Conservation (phyloP, 129 eudicot genomes). For the Flaveria trinervia region DNA sequence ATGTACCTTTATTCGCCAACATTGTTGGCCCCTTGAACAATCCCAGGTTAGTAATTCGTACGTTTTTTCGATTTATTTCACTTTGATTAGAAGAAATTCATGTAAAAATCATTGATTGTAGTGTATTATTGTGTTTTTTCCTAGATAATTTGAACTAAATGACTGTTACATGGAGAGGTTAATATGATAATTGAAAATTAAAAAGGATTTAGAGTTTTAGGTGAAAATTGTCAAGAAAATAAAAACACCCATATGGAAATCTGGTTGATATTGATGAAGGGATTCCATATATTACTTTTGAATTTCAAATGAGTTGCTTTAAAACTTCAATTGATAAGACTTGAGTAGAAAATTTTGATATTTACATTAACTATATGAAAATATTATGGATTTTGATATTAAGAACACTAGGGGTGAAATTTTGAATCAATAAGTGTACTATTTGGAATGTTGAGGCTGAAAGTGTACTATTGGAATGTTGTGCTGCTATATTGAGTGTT, state of each 20-base stretch:
- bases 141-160: not conserved
- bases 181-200: not conserved
- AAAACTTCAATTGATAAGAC: not conserved
- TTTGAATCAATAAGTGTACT: no score
- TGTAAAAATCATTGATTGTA: not conserved
- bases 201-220: not conserved
- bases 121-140: not conserved
- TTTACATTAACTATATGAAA: no score
- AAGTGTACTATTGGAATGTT: not conserved
- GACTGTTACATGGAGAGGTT: not conserved
- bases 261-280: not conserved
- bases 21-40: slow-evolving; percentile 84
- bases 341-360: no score
- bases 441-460: not conserved
- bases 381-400: not conserved
- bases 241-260: not conserved
- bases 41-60: slow-evolving; percentile 65
- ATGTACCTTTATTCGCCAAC: slow-evolving; percentile 67
- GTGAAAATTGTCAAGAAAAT: not conserved
- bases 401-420: not conserved
- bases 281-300: not conserved
- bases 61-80: not conserved
- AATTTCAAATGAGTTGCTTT: not conserved
- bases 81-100: not conserved
- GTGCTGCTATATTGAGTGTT: slow-evolving; percentile 16